A percentile compares a stretch with the other conserved stretches of the same genome.
Conservation (phyloP, 345 rosid species). For the Aegle marmelos region DNA sequence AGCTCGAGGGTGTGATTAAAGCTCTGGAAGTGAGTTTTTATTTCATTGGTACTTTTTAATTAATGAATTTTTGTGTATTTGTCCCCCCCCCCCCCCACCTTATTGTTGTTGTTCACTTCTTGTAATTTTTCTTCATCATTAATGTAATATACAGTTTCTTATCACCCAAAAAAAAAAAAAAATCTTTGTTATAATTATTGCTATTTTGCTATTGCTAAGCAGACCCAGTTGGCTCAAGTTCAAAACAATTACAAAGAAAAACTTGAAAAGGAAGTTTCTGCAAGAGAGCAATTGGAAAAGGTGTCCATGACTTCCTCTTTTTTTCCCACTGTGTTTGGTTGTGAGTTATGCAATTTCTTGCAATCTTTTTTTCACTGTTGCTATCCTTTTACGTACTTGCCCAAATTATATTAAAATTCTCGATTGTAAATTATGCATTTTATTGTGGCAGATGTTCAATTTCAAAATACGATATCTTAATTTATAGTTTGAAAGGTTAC, state of each 20-base stretch:
- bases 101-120: neutral
- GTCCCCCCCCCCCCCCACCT: neutral
- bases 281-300: constrained; percentile 68
- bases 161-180: too few relatives aligned
- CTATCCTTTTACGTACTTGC: neutral
- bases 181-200: too few relatives aligned
- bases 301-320: constrained; percentile 25
- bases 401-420: neutral
- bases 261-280: constrained; percentile 71
- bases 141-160: too few relatives aligned
- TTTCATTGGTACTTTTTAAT: neutral
- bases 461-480: neutral
- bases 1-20: constrained; percentile 94
- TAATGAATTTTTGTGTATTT: neutral
- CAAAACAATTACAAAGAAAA: constrained; percentile 69
- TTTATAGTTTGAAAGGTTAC: neutral
- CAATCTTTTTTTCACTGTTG: neutral
- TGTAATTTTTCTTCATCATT: too few relatives aligned
- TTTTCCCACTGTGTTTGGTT: constrained; percentile 2
- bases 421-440: neutral
- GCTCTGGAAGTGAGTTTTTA: constrained; percentile 73
- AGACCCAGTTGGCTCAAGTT: constrained; percentile 72
- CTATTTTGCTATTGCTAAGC: constrained; percentile 18
- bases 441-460: neutral
- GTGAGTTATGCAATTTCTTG: neutral